Conservation (phyloP, 495 filamentous ascomycete genomes). For the Penicillium dipodomyicola region DNA sequence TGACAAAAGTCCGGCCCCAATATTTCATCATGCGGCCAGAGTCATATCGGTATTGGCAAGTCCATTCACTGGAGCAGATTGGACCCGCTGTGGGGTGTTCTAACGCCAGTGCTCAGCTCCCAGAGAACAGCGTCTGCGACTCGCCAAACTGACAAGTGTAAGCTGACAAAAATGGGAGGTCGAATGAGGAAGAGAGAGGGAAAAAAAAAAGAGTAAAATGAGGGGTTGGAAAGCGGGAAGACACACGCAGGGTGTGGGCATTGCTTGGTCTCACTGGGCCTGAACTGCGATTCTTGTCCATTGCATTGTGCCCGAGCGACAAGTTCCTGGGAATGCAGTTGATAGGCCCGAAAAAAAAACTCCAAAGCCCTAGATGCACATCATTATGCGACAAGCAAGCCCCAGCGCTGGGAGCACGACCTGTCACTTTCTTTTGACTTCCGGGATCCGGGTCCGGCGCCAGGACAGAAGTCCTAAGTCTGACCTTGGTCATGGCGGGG, state of each 20-base stretch:
- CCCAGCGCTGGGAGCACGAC: constrained; percentile 3
- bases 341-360: constrained; percentile 9
- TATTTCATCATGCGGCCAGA: background rate
- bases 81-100: background rate
- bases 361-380: constrained; percentile 7
- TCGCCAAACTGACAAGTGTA: background rate
- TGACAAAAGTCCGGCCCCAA: background rate
- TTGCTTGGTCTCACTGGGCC: background rate
- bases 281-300: background rate
- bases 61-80: background rate
- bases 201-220: background rate
- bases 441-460: constrained; percentile 6
- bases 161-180: background rate
- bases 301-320: background rate
- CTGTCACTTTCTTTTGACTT: constrained; percentile 16
- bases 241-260: background rate
- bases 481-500: constrained; percentile 6
- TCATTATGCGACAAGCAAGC: constrained; percentile 14
- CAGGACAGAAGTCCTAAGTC: constrained; percentile 1
- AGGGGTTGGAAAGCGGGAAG: background rate
- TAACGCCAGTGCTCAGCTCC: background rate
- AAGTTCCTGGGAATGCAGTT: constrained; percentile 9
- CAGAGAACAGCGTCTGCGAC: background rate
- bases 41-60: background rate
- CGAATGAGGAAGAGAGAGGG: background rate